These are phyloP conservation scores for Chamaecyparis obtusa DNA, from an alignment of 75 land plant genomes.

Conservation along the genomic window DNA sequence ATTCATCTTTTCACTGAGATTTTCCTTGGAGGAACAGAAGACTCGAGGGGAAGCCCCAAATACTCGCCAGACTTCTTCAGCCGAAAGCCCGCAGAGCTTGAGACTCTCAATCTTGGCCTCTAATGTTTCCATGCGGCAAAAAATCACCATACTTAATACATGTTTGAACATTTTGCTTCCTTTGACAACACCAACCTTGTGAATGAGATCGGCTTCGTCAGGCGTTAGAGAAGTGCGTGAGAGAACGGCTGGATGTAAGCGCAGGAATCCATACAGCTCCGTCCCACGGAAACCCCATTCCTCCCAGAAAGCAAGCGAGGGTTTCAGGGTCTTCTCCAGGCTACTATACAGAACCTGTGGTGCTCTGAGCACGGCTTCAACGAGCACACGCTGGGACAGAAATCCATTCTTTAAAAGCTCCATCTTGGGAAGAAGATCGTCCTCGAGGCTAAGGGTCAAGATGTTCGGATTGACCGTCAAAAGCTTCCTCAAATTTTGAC, in stretches of 20 bases:
- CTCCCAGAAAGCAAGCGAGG: constrained; percentile 27
- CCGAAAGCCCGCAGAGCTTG: constrained; percentile 35
- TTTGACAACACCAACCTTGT: constrained; percentile 14
- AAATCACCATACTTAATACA: constrained; percentile 20
- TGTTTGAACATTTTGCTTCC: constrained; percentile 32
- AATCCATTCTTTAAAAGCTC: constrained; percentile 12
- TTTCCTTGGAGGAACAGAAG: no score
- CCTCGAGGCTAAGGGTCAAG: background rate
- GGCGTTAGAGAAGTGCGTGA: no score
- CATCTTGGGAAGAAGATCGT: no score
- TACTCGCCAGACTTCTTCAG: no score
- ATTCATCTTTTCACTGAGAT: no score
- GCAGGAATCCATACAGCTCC: constrained; percentile 17
- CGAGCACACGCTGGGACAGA: constrained; percentile 9
- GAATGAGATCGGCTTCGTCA: constrained; percentile 22
- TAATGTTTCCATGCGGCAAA: constrained; percentile 30
- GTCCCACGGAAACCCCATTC: constrained; percentile 12
- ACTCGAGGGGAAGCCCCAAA: no score
- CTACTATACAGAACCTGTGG: constrained; percentile 33
- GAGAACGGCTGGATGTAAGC: constrained; percentile 20
- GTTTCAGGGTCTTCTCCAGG: constrained; percentile 14
- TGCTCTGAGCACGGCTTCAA: constrained; percentile 18
- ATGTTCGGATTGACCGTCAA: background rate
- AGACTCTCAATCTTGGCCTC: constrained; percentile 24
- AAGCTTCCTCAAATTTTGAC: no score